Percentiles rank a stretch among this genome's conserved stretches.
Evolutionary conservation across 345 rosid species (phyloP).

Genomic region (Camelina laxa): DNA sequence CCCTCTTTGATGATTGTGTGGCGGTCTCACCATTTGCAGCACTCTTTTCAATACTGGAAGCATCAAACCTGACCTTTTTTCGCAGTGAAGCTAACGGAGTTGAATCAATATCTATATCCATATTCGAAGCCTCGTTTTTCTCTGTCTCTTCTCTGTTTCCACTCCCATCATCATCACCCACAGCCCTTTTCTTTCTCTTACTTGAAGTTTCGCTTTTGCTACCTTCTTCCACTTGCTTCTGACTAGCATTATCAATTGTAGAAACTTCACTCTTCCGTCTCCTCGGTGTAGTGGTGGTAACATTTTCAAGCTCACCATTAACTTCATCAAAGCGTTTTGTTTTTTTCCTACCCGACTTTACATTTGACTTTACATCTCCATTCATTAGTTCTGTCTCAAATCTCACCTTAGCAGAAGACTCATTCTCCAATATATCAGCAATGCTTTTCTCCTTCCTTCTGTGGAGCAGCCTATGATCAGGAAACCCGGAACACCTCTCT

Average conservation of each 20-base stretch:
- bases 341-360: conserved; percentile 45
- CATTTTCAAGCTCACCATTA: conserved; percentile 30
- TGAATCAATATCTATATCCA: conserved; percentile 41
- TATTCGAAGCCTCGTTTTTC: background rate
- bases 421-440: conserved; percentile 70
- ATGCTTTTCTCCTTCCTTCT: conserved; percentile 84
- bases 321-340: conserved; percentile 40
- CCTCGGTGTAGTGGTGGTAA: conserved; percentile 19
- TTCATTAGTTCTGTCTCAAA: conserved; percentile 29
- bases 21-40: conserved; percentile 39
- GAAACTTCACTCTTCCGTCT: conserved; percentile 34
- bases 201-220: conserved; percentile 38
- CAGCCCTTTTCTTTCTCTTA: conserved; percentile 43
- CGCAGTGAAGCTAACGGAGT: conserved; percentile 39
- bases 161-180: conserved; percentile 10
- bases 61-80: conserved; percentile 39
- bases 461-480: conserved; percentile 50
- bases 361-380: conserved; percentile 35
- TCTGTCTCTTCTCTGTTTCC: conserved; percentile 29
- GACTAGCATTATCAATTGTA: conserved; percentile 28
- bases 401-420: conserved; percentile 40
- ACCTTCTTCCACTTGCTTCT: conserved; percentile 38
- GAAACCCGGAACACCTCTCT: conserved; percentile 47
- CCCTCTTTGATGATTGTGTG: conserved; percentile 52
- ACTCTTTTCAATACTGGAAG: background rate